Base-by-base conservation (phyloP, 176 grass and related monocot genomes). In the Avena atlantica region DNA sequence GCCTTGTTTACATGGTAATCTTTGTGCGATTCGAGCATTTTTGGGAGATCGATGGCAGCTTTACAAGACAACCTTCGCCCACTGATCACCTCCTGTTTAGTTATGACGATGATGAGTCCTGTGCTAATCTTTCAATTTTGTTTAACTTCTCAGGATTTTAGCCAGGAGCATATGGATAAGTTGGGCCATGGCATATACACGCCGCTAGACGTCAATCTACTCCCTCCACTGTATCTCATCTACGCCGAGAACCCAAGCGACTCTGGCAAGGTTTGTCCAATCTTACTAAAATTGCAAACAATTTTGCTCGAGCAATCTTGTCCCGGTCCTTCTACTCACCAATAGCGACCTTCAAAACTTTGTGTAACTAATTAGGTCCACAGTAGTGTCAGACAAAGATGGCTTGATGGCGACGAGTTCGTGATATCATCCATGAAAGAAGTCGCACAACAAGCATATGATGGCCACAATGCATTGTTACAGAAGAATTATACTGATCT, bases 231-330 rank as follows among this genome's bases (percentile, higher is more conserved):
- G 1, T 87, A 88, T 82, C 86, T 98, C 47, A 98, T 98, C 23
- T 94, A 98, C 63, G 86, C 92, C 27, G 86, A 95, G 52, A 98
- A 98, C 78, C 93, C 96, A 47, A 95, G 93, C 9, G 96, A 98
- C 78, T 98, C 92, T 50, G 92, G 96, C 66, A 98, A 98, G 96
- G 96, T 98, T 81, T 25, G 85, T 81, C 21, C 21, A 5, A 9
- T 3, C 68, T 34, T 21, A 74, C n/a, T 84, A 2, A 25, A 74
- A 85, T 20, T 34, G 0, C 31, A 3, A 34, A 34, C 3, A 34
- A 3, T 44, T 44, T 44, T 5, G 8, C 57, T 53, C 78, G 7
- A 53, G 37, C 40, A 60, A 47, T 73, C 9, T 27, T n/a, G n/a
- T n/a, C n/a, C n/a, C n/a, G n/a, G n/a, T n/a, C n/a, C n/a, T n/a